A percentile compares a stretch with the other conserved stretches of the same genome.
phyloP scores from a whole-genome alignment of 2,329 filamentous ascomycete species.

The Huntiella decipiens region DNA sequence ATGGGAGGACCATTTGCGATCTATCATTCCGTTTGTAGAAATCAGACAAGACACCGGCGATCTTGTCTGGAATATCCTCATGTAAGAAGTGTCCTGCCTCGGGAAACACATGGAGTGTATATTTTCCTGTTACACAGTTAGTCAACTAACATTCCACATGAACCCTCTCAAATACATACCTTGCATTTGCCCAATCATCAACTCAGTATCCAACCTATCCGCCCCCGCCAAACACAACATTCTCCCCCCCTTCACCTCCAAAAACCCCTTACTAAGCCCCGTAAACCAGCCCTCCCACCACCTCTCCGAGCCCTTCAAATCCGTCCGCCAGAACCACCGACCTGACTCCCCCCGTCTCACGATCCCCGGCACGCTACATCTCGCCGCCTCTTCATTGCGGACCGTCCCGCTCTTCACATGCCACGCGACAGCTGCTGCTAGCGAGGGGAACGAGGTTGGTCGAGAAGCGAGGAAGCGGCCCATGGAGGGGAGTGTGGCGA shows the following conservation, averaged over 20 bases:
- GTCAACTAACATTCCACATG: neutral
- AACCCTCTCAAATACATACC: constrained; percentile 28
- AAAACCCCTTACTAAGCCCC: constrained; percentile 73
- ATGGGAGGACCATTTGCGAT: constrained; percentile 65
- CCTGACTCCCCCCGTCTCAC: constrained; percentile 30
- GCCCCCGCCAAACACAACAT: constrained; percentile 72
- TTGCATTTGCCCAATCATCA: constrained; percentile 96
- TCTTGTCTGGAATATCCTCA: constrained; percentile 84
- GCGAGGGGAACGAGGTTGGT: constrained; percentile 55
- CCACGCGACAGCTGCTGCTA: constrained; percentile 78
- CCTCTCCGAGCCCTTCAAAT: constrained; percentile 62
- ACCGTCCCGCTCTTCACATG: constrained; percentile 78
- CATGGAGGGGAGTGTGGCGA: constrained; percentile 91
- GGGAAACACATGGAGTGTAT: constrained; percentile 83
- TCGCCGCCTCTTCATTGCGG: constrained; percentile 63
- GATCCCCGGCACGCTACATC: constrained; percentile 70
- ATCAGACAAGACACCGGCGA: constrained; percentile 65
- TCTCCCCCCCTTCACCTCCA: constrained; percentile 65
- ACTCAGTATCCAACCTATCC: constrained; percentile 72
- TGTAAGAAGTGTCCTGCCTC: constrained; percentile 95
- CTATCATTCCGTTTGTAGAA: constrained; percentile 87
- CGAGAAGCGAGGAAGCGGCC: constrained; percentile 72
- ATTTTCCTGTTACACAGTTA: constrained; percentile 44
- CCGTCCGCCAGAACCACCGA: constrained; percentile 70
- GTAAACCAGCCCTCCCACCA: constrained; percentile 94